A percentile compares a stretch with the other conserved stretches of the same genome.
Conservation (phyloP, 140 eudicot species). For the Cichorium intybus region DNA sequence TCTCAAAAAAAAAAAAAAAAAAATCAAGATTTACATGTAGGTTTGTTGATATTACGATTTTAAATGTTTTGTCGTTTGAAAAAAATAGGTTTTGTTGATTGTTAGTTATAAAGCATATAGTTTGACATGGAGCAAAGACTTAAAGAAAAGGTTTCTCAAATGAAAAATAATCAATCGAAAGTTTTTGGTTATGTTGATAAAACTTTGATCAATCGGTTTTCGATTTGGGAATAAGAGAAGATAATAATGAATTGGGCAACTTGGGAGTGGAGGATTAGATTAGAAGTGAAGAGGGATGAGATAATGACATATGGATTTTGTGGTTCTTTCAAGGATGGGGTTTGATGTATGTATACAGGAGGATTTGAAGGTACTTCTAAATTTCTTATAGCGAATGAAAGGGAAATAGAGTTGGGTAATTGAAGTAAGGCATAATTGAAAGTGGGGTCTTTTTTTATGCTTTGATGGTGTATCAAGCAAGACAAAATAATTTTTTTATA, state of each 20-base stretch:
- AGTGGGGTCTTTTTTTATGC: conserved; percentile 22
- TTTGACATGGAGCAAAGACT: no score
- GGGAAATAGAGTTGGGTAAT: conserved; percentile 12
- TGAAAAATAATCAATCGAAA: background rate
- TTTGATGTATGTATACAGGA: conserved; percentile 10
- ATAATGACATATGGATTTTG: conserved; percentile 1
- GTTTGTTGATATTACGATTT: background rate
- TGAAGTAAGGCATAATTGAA: conserved; percentile 34
- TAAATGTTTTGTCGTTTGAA: background rate
- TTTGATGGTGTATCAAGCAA: conserved; percentile 25
- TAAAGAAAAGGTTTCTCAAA: background rate
- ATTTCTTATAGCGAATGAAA: conserved; percentile 10
- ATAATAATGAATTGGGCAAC: background rate
- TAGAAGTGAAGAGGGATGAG: conserved; percentile 29
- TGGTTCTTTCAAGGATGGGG: background rate
- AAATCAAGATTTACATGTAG: background rate
- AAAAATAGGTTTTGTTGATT: no score
- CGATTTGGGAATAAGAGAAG: background rate
- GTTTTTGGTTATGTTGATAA: conserved; percentile 1
- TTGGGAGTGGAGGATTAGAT: conserved; percentile 24
- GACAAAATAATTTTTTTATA: no score
- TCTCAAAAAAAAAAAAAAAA: no score
- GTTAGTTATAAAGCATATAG: no score
- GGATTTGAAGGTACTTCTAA: conserved; percentile 28
- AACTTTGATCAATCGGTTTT: background rate